These are phyloP conservation scores for Neurospora africana DNA, from an alignment of 495 filamentous ascomycete genomes.

Conservation along the genomic window DNA sequence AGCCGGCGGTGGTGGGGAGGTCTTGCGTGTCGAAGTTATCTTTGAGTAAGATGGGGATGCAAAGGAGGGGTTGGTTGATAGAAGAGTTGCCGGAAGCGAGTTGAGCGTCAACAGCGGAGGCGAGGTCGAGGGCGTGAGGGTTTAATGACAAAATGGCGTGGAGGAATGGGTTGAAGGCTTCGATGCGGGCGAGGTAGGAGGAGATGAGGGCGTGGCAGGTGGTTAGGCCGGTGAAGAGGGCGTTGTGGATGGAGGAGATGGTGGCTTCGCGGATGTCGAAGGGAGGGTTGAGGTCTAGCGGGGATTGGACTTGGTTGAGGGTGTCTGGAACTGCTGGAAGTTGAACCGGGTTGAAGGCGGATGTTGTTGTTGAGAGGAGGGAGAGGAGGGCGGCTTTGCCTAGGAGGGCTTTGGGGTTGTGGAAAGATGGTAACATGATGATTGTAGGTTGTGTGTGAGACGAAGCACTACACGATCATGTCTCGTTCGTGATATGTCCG, in stretches of 20 bases:
- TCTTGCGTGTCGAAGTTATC: slow-evolving; percentile 48
- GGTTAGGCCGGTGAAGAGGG: slow-evolving; percentile 35
- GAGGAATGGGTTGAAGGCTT: slow-evolving; percentile 42
- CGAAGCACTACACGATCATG: neutral
- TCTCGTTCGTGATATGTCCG: neutral
- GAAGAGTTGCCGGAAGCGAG: slow-evolving; percentile 31
- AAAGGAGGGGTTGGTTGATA: slow-evolving; percentile 35
- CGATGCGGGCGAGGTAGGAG: slow-evolving; percentile 45
- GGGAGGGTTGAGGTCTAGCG: neutral
- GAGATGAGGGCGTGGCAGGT: slow-evolving; percentile 44
- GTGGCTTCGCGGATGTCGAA: slow-evolving; percentile 48
- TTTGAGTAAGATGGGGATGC: slow-evolving; percentile 52
- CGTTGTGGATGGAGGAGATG: slow-evolving; percentile 42
- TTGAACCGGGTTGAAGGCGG: neutral
- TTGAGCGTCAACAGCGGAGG: slow-evolving; percentile 35
- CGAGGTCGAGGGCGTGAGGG: slow-evolving; percentile 35
- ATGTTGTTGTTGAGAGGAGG: neutral
- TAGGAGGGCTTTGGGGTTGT: neutral
- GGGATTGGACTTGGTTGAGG: neutral
- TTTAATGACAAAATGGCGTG: slow-evolving; percentile 49
- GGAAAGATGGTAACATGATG: neutral
- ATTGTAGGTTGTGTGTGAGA: neutral
- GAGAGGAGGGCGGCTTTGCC: neutral
- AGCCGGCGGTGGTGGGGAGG: slow-evolving; percentile 47
- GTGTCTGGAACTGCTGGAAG: neutral